Evolutionary conservation across 306 rosid species (phyloP).

Genomic region (Corylus americana): DNA sequence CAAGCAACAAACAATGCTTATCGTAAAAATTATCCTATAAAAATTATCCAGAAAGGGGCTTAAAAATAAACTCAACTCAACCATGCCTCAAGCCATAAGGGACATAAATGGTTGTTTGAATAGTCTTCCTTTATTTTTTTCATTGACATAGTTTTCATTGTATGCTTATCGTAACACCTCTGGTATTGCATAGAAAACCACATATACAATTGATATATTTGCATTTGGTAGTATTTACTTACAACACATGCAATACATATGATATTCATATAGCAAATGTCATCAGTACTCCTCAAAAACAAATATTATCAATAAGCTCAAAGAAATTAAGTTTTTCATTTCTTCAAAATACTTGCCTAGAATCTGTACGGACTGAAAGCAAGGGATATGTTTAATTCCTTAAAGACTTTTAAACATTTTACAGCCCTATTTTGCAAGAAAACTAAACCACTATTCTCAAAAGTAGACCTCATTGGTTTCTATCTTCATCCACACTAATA

Average conservation of each 20-base stretch:
- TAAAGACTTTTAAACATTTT: neutral
- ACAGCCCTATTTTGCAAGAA: neutral
- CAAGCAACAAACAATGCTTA: neutral
- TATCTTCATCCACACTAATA: neutral
- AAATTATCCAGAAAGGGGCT: neutral
- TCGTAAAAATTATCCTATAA: neutral
- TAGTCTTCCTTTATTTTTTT: neutral
- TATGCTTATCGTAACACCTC: neutral
- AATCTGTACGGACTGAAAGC: neutral
- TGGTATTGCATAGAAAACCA: neutral
- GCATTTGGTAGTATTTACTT: too few relatives aligned
- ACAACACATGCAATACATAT: neutral
- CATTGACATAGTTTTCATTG: neutral
- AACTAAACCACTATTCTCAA: neutral
- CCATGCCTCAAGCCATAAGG: neutral
- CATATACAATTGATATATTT: neutral
- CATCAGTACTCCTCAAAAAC: neutral
- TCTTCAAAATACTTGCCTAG: neutral
- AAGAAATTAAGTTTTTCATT: neutral
- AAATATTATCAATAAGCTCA: neutral
- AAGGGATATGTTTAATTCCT: neutral
- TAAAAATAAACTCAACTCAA: neutral
- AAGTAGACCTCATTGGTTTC: neutral
- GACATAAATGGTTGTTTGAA: neutral
- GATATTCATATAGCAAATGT: neutral